A percentile compares a stretch with the other conserved stretches of the same genome.
phyloP scores from a whole-genome alignment of 2,329 filamentous ascomycete genomes.

The Arthrobotrys megalospora region DNA sequence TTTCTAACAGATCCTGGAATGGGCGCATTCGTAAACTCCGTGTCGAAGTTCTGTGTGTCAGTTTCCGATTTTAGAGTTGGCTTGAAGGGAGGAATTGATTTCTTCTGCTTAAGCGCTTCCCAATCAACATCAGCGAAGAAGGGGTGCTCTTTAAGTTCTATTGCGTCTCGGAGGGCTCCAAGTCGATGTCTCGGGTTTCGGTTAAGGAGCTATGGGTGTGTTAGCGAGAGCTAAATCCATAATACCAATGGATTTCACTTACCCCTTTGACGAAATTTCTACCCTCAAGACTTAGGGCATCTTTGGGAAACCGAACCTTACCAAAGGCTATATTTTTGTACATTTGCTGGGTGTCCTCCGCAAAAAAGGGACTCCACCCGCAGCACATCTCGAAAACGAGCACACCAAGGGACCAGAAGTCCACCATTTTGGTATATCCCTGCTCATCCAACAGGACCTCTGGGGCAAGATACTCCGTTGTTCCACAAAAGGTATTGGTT shows the following conservation, averaged over 20 bases:
- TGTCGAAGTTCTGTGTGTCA: constrained; percentile 98
- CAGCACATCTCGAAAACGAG: constrained; percentile 99
- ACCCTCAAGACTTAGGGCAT: constrained; percentile 93
- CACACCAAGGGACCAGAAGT: constrained; percentile 98
- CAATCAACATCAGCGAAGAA: constrained; percentile 97
- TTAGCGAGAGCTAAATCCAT: constrained; percentile 15
- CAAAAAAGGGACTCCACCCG: constrained; percentile 98
- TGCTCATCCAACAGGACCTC: constrained; percentile 96
- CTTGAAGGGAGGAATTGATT: constrained; percentile 96
- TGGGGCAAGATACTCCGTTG: constrained; percentile 95
- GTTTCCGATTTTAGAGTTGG: constrained; percentile 95
- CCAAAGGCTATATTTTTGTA: constrained; percentile 99
- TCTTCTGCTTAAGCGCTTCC: constrained; percentile 87
- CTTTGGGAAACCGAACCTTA: constrained; percentile 95
- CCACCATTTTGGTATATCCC: constrained; percentile 99
- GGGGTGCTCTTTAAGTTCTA: constrained; percentile 91
- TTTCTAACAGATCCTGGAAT: constrained; percentile 87
- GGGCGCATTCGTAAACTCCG: constrained; percentile 95
- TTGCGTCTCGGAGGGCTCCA: constrained; percentile 89
- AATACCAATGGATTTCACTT: constrained; percentile 41
- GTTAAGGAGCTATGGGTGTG: constrained; percentile 77
- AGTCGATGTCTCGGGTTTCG: constrained; percentile 96
- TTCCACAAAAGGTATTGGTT: constrained; percentile 98
- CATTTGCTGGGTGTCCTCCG: constrained; percentile 99
- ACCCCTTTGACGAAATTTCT: constrained; percentile 95